Base-by-base conservation (phyloP, 352 stramenopile species). In the Albugo laibachii region DNA sequence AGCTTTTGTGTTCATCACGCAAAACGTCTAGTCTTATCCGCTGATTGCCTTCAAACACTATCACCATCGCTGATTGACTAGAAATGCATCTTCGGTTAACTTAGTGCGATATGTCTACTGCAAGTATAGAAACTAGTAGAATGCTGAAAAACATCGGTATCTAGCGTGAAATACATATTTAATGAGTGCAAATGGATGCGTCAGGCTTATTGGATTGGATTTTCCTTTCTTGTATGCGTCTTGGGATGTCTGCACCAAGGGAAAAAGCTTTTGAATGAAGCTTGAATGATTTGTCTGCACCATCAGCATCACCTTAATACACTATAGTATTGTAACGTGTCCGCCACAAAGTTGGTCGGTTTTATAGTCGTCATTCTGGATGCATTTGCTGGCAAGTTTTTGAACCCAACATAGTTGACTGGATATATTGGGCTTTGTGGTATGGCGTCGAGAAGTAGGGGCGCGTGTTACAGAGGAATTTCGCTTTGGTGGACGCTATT, bases 341-440 rank as follows among this genome's bases (percentile, higher is more conserved):
- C 11, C 72, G 73, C 0, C 87, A 91, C 36, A 69, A 47, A 5
- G 72, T 71, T 34, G 77, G 77, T 13, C 67, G 87, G 49, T 87
- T 91, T 48, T 87, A 85, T 57, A 71, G 75, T 19, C 62, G 83
- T 61, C 75, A 87, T 47, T n/a, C 58, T 84, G 14, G 77, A 91
- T 46, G 84, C 72, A 36, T 91, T 91, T 45, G 62, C 82, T 54
- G 80, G 70, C 40, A 62, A 61, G 2, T 57, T 83, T 2, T 76
- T 86, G 36, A 21, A 85, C 18, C 76, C 76, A 1, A 82, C 79
- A 42, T 57, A 47, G 5, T 41, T 50, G 11, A 49, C 59, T 12
- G 45, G 63, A 15, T 50, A 62, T 6, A 50, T 3, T 91, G 77
- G 77, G 61, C 61, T 1, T 58, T 54, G 14, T 84, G 69, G 68